Conservation (phyloP, 352 stramenopile species). For the Pythium folliculosum region DNA sequence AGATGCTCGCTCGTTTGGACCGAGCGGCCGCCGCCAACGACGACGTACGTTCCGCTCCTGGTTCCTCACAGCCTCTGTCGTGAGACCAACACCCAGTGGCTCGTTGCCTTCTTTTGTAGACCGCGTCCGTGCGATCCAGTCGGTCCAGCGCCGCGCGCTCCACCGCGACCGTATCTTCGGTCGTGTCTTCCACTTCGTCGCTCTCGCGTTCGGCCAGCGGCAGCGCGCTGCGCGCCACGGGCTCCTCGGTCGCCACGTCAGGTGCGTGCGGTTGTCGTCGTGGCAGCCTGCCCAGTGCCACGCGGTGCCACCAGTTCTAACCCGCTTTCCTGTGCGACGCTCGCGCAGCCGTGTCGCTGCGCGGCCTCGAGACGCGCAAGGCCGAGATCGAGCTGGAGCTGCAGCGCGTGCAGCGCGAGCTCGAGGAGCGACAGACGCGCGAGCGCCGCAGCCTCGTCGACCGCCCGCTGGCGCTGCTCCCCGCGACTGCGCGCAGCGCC, state of each 20-base stretch:
- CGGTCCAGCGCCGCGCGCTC: not conserved
- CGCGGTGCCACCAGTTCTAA: too few relatives aligned
- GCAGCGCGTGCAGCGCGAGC: constrained; percentile 43
- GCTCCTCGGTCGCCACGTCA: constrained; percentile 41
- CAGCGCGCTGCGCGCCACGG: not conserved
- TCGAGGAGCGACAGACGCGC: constrained; percentile 34
- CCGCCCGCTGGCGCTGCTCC: constrained; percentile 22
- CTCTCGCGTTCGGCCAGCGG: constrained; percentile 15
- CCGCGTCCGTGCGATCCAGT: constrained; percentile 9
- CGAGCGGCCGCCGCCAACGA: too few relatives aligned
- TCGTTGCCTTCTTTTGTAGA: not conserved
- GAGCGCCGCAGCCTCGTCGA: constrained; percentile 14
- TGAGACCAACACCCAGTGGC: too few relatives aligned
- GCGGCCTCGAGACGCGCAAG: constrained; percentile 58
- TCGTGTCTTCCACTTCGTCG: not conserved
- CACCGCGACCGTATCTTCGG: not conserved
- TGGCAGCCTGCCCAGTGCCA: not conserved
- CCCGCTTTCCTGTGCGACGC: not conserved
- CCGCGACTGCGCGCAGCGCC: constrained; percentile 3
- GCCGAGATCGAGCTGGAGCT: constrained; percentile 59
- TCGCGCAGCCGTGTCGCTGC: constrained; percentile 43
- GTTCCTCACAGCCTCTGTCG: too few relatives aligned
- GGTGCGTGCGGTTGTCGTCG: constrained; percentile 21
- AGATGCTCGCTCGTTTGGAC: not conserved
- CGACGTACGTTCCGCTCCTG: too few relatives aligned